A percentile compares a stretch with the other conserved stretches of the same genome.
Conservation (phyloP, 495 filamentous ascomycete species). For the Aeminium ludgeri region DNA sequence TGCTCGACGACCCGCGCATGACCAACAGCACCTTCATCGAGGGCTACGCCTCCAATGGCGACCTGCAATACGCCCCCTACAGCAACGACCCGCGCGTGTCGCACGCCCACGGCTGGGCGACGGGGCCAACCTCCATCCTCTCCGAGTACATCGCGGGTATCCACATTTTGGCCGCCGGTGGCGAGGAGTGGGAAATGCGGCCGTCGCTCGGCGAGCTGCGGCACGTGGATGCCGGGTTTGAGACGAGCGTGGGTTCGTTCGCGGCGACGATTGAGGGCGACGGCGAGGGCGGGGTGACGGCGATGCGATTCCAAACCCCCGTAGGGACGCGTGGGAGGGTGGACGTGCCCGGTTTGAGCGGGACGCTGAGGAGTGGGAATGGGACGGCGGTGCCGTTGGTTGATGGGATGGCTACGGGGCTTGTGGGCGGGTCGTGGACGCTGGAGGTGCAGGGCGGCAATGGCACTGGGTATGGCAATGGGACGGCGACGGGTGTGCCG, state of each 20-base stretch:
- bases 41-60: conserved; percentile 39
- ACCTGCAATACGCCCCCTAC: conserved; percentile 42
- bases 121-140: conserved; percentile 40
- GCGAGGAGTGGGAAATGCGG: conserved; percentile 34
- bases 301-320: conserved; percentile 28
- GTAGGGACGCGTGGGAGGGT: conserved; percentile 31
- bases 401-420: conserved; percentile 1
- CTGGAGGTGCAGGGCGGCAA: neutral
- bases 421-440: conserved; percentile 4
- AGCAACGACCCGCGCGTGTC: conserved; percentile 33
- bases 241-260: conserved; percentile 36
- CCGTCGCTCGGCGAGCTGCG: conserved; percentile 36
- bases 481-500: conserved; percentile 1
- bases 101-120: conserved; percentile 46
- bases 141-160: conserved; percentile 39
- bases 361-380: neutral
- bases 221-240: conserved; percentile 38
- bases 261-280: conserved; percentile 16
- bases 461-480: conserved; percentile 1
- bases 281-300: conserved; percentile 24
- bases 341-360: conserved; percentile 7
- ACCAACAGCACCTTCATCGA: conserved; percentile 47
- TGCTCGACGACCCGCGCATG: conserved; percentile 42
- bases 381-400: conserved; percentile 1
- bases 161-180: conserved; percentile 30